These are phyloP conservation scores for Thelonectria olida DNA, from an alignment of 2,329 filamentous ascomycete species.

Conservation along the genomic window DNA sequence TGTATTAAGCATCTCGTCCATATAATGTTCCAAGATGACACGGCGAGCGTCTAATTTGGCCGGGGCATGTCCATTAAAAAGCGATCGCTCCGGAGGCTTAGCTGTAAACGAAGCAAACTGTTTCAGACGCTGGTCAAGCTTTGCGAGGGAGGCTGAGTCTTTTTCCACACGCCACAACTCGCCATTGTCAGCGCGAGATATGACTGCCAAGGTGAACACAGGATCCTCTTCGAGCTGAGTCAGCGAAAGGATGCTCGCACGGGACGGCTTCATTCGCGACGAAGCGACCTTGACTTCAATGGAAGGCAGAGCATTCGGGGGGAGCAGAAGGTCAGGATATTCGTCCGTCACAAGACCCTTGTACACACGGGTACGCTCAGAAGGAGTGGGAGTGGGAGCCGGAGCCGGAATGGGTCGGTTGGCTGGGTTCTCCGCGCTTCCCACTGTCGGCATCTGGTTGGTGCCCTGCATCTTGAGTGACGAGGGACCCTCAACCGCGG, in stretches of 20 bases:
- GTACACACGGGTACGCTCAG: conserved; percentile 67
- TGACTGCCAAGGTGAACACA: conserved; percentile 89
- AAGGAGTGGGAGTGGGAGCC: not conserved
- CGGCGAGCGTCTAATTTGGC: conserved; percentile 91
- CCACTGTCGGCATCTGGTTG: conserved; percentile 18
- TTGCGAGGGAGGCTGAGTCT: conserved; percentile 81
- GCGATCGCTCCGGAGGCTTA: conserved; percentile 81
- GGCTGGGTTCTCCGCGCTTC: conserved; percentile 24
- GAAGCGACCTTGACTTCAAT: conserved; percentile 90
- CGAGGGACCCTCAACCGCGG: conserved; percentile 25
- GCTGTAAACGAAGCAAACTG: conserved; percentile 76
- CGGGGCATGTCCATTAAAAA: conserved; percentile 93
- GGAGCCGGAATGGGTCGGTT: conserved; percentile 47
- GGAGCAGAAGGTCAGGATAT: conserved; percentile 84
- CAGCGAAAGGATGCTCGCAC: conserved; percentile 82
- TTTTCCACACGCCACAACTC: conserved; percentile 97
- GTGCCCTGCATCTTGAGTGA: conserved; percentile 19
- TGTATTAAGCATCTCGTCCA: conserved; percentile 85
- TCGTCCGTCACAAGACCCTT: conserved; percentile 85
- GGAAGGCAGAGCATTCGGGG: conserved; percentile 87
- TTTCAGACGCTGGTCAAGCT: conserved; percentile 83
- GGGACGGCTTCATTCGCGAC: conserved; percentile 91
- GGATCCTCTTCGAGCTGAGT: conserved; percentile 89
- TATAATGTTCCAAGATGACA: conserved; percentile 81
- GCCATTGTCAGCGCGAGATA: conserved; percentile 76